Percentiles rank a stretch among this genome's conserved stretches.
Evolutionary conservation across 108 stramenopile species (phyloP).

Genomic region (Pseudonitzschia multiseries): DNA sequence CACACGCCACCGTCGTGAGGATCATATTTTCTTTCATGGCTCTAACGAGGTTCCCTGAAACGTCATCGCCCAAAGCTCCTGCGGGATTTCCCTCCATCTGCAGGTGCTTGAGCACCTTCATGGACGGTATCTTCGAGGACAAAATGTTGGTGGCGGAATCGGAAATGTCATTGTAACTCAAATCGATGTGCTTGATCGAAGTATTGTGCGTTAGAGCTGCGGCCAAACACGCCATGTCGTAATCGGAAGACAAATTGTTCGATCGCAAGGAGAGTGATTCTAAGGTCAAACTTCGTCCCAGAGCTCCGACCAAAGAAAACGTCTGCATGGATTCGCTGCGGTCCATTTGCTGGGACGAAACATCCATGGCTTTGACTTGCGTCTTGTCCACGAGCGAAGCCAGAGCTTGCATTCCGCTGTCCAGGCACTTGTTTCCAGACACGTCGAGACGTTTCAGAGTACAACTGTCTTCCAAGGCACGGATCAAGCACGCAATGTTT

Average conservation of each 20-base stretch:
- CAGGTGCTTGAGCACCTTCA: conserved; percentile 9
- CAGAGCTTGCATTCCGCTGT: conserved; percentile 5
- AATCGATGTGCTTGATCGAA: conserved; percentile 17
- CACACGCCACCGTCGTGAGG: neutral
- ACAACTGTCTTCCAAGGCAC: conserved; percentile 10
- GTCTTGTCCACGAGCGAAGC: conserved; percentile 14
- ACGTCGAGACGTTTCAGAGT: conserved; percentile 10
- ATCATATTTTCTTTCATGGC: conserved; percentile 14
- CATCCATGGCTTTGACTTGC: neutral
- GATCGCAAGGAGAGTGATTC: conserved; percentile 13
- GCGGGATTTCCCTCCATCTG: conserved; percentile 2
- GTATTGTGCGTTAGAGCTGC: conserved; percentile 32
- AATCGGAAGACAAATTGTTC: conserved; percentile 24
- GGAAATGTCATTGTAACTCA: conserved; percentile 16
- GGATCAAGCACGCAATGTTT: neutral
- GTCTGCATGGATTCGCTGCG: conserved; percentile 12
- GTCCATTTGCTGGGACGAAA: conserved; percentile 25
- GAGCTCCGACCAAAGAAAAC: conserved; percentile 23
- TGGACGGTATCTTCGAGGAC: conserved; percentile 19
- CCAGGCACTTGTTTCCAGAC: conserved; percentile 22
- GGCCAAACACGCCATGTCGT: conserved; percentile 29
- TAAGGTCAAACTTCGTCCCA: conserved; percentile 18
- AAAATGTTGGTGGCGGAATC: conserved; percentile 23
- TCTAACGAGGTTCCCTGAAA: neutral
- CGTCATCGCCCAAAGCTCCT: neutral